These are phyloP conservation scores for Ascoidea asiatica DNA, from an alignment of 805 yeast species.

Conservation along the genomic window DNA sequence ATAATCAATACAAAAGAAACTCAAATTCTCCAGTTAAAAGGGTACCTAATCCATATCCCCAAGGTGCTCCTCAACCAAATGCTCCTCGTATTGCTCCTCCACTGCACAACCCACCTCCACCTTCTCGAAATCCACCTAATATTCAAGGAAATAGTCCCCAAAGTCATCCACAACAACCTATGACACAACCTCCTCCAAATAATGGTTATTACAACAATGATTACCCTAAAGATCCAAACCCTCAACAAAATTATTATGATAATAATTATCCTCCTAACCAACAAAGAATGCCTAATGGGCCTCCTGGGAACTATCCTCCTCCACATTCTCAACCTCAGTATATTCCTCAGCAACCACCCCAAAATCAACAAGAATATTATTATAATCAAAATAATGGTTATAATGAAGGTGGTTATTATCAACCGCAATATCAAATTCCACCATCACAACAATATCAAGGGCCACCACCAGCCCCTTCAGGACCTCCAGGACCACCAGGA, in stretches of 20 bases:
- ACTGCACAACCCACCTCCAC: no score
- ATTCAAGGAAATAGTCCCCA: not conserved
- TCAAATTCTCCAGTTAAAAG: not conserved
- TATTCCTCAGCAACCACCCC: slow-evolving; percentile 9
- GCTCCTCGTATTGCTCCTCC: not conserved
- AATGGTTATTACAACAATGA: not conserved
- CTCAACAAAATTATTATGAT: slow-evolving; percentile 9
- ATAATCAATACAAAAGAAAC: not conserved
- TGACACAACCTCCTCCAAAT: not conserved
- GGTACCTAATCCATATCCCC: slow-evolving; percentile 1
- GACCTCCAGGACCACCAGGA: not conserved
- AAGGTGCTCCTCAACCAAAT: slow-evolving; percentile 3
- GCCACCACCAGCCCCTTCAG: not conserved
- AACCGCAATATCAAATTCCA: slow-evolving; percentile 13
- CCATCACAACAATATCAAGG: slow-evolving; percentile 2
- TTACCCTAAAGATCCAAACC: not conserved
- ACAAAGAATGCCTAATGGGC: slow-evolving; percentile 1
- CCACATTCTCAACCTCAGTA: slow-evolving; percentile 10
- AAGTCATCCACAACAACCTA: slow-evolving; percentile 3
- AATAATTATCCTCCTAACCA: slow-evolving; percentile 9
- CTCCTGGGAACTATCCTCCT: slow-evolving; percentile 14
- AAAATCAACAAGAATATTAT: slow-evolving; percentile 5
- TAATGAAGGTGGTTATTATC: slow-evolving; percentile 14
- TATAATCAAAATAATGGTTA: not conserved
- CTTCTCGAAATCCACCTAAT: no score